These are phyloP conservation scores for Posidonia oceanica DNA, from an alignment of 116 monocot species.

Conservation along the genomic window DNA sequence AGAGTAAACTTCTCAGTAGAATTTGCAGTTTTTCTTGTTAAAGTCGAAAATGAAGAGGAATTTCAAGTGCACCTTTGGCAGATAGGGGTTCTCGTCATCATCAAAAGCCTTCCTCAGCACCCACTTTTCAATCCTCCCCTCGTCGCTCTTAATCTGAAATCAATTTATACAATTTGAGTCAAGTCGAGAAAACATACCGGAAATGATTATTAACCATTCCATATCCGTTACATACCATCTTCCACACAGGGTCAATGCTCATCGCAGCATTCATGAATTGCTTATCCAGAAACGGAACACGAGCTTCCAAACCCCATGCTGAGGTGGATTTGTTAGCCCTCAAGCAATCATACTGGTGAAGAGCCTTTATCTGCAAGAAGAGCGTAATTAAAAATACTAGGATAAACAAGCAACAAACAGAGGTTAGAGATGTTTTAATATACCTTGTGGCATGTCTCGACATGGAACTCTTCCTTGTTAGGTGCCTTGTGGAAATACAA, in stretches of 20 bases:
- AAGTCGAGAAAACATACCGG: neutral
- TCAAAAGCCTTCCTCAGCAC: constrained; percentile 80
- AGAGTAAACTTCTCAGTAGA: neutral
- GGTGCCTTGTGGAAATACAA: constrained; percentile 96
- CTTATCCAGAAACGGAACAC: constrained; percentile 82
- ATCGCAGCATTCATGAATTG: constrained; percentile 74
- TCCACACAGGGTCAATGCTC: constrained; percentile 88
- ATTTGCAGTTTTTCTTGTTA: neutral
- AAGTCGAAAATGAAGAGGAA: too few species aligned
- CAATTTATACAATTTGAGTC: neutral
- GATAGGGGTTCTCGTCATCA: constrained; percentile 76
- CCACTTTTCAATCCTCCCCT: constrained; percentile 78
- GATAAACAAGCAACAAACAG: too few species aligned
- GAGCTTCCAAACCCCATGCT: constrained; percentile 77
- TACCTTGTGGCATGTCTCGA: constrained; percentile 83
- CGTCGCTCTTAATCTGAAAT: constrained; percentile 54
- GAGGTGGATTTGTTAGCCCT: constrained; percentile 85
- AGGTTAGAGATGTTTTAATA: too few species aligned
- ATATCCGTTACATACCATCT: constrained; percentile 42
- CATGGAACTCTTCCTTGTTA: constrained; percentile 84
- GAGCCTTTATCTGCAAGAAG: constrained; percentile 34
- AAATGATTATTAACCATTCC: neutral
- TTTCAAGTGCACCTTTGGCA: constrained; percentile 44
- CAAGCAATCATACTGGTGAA: constrained; percentile 87
- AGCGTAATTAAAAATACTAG: neutral